Conservation (phyloP, 192 early-diverging fungal species). For the Backusella circina region DNA sequence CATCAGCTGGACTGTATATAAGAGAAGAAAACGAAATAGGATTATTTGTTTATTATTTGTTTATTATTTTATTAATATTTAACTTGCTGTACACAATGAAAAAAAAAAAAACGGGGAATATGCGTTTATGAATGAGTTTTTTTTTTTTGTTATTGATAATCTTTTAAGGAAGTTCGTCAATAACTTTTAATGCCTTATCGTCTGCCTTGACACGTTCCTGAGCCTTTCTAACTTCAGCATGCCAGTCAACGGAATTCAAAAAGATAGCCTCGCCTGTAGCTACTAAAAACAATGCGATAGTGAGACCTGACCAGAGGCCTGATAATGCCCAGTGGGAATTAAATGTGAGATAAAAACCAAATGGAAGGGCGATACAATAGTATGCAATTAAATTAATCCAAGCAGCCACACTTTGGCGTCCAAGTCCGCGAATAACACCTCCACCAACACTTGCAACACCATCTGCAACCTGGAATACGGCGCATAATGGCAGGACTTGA, state of each 20-base stretch:
- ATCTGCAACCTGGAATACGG: constrained; percentile 62
- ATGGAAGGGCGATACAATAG: constrained; percentile 53
- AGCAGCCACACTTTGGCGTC: constrained; percentile 52
- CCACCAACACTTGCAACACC: constrained; percentile 44
- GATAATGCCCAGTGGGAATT: constrained; percentile 34
- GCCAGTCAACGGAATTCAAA: constrained; percentile 7
- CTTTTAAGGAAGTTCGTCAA: background rate
- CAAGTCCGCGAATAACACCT: constrained; percentile 52
- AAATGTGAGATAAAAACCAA: constrained; percentile 54
- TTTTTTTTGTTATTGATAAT: background rate
- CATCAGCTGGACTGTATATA: no score
- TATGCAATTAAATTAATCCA: constrained; percentile 50
- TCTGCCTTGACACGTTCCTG: background rate
- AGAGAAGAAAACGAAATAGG: background rate
- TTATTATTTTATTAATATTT: background rate
- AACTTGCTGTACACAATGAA: background rate
- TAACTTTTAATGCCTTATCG: background rate
- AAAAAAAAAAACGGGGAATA: background rate
- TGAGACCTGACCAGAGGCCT: constrained; percentile 51
- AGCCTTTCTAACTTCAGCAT: background rate
- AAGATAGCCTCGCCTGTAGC: background rate
- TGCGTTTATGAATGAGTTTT: background rate
- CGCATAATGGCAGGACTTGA: constrained; percentile 69
- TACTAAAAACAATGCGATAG: constrained; percentile 28
- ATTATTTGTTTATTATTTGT: background rate